Base-by-base conservation (phyloP, 768 basidiomycete genomes). In the Russula foetens region DNA sequence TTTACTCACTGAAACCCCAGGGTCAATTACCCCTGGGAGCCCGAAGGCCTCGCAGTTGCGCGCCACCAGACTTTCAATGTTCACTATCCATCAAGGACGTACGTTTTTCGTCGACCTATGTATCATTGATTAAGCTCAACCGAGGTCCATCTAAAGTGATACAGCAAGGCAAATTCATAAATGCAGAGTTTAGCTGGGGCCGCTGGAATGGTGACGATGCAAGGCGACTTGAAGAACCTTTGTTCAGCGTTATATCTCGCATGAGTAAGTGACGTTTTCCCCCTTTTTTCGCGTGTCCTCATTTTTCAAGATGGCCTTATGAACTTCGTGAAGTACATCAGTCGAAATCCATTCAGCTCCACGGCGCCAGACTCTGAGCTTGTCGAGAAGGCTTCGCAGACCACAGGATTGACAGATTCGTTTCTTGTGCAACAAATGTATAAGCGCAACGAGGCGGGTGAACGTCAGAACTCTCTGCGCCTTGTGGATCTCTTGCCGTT, bases 171-270 rank as follows among this genome's bases (percentile, higher is more conserved):
- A 69, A 69, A 9, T 71, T 77, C 57, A 69, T 79, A 21, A 69
- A 74, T 44, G 68, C 73, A 17, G 78, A 79, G 64, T 78, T 79
- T 67, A 75, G 72, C 60, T 75, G 71, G 69, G 78, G 78, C 3
- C 71, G 71, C 47, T 79, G 78, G 77, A 79, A 72, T 62, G 75
- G 75, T 23, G 74, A 76, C 29, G 78, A 80, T 60, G 66, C 77
- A 15, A 70, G 67, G 38, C 67, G 55, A n/a, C 63, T 79, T 23
- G 67, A 73, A 15, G 69, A 71, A 38, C 77, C 76, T 0, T 63
- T 78, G 15, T 59, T 68, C n/a, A 56, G 58, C 1, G 59, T 77
- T 41, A 69, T 77, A 38, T 69, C 68, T n/a, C 73, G 78, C 17
- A 60, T 72, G 31, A 68, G 78, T 77, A 33, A 7, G 74, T 67